Conservation (phyloP, 768 basidiomycete species). For the Hericium rajendrae region DNA sequence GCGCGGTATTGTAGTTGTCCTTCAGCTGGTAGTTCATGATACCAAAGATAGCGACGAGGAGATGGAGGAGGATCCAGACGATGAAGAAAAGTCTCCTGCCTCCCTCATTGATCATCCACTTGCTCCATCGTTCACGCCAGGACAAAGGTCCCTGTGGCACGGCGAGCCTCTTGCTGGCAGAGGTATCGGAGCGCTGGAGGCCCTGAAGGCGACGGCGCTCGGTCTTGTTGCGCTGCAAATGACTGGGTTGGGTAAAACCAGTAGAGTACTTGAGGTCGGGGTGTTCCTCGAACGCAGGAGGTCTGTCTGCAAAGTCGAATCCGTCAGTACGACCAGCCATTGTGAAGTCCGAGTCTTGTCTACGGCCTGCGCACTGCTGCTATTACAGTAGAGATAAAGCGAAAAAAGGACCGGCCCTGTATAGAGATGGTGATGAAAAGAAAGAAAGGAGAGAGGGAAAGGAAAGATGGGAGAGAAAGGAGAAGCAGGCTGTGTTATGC, state of each 20-base stretch:
- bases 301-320: slow-evolving; percentile 12
- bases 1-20: slow-evolving; percentile 64
- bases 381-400: neutral
- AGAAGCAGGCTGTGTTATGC: neutral
- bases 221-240: slow-evolving; percentile 77
- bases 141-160: slow-evolving; percentile 30
- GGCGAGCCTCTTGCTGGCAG: slow-evolving; percentile 15
- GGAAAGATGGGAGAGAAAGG: neutral
- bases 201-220: slow-evolving; percentile 81
- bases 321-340: neutral
- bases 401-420: slow-evolving; percentile 1
- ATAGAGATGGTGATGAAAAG: slow-evolving; percentile 1
- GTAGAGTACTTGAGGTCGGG: slow-evolving; percentile 3
- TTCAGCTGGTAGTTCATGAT: slow-evolving; percentile 69
- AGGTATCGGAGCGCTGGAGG: slow-evolving; percentile 55
- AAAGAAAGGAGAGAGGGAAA: neutral
- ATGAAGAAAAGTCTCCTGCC: slow-evolving; percentile 69
- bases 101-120: slow-evolving; percentile 97
- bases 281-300: slow-evolving; percentile 8
- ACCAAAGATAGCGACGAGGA: slow-evolving; percentile 69
- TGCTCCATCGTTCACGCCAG: slow-evolving; percentile 37
- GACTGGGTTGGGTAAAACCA: slow-evolving; percentile 24
- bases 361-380: slow-evolving; percentile 1
- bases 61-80: slow-evolving; percentile 73
- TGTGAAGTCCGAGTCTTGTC: neutral